These are phyloP conservation scores for Adansonia rubrostipa DNA, from an alignment of 441 rosid genomes.

Conservation along the genomic window DNA sequence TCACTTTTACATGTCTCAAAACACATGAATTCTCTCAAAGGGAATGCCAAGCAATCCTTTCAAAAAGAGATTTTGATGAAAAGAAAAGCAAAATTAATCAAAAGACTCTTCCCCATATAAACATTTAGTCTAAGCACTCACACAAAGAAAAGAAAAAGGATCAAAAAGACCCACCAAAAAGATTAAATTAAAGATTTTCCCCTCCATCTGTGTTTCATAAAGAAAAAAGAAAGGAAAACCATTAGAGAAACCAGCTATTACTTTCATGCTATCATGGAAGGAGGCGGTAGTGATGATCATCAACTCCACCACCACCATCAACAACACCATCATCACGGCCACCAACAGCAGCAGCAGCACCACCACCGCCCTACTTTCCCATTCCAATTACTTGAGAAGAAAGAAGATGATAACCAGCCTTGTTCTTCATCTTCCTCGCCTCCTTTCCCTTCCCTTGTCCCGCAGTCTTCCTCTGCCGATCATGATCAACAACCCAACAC, in stretches of 20 bases:
- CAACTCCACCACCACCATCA: not conserved
- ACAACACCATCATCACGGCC: not conserved
- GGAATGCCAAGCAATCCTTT: too few species aligned
- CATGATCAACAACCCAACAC: conserved; percentile 28
- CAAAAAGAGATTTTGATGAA: too few species aligned
- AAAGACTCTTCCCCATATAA: too few species aligned
- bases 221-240: not conserved
- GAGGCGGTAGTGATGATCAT: conserved; percentile 44
- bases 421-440: conserved; percentile 61
- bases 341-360: conserved; percentile 33
- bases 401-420: conserved; percentile 61
- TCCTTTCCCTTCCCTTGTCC: conserved; percentile 56
- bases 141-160: too few species aligned
- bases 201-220: not conserved
- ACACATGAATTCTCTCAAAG: too few species aligned
- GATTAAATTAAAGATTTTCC: too few species aligned
- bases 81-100: too few species aligned
- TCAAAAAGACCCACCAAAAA: too few species aligned
- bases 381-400: conserved; percentile 70
- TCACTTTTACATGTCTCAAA: too few species aligned
- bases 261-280: conserved; percentile 63
- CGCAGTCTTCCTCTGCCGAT: conserved; percentile 32
- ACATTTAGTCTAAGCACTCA: too few species aligned
- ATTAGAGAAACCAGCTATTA: not conserved
- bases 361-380: conserved; percentile 57